Conservation (phyloP, 2,329 filamentous ascomycete genomes). For the Colletotrichum sp. region DNA sequence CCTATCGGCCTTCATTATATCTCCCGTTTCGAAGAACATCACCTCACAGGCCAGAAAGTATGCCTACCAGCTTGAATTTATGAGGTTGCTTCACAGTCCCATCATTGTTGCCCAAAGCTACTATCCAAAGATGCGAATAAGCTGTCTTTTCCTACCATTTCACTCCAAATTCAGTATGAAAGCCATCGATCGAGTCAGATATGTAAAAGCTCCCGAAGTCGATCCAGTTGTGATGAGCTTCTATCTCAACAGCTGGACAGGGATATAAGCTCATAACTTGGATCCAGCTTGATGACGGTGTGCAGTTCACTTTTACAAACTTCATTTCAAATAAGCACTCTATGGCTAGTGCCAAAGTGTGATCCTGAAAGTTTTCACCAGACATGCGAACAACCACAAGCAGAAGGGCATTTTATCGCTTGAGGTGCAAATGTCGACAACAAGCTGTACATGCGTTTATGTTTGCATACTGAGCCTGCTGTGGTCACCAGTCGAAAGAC, state of each 20-base stretch:
- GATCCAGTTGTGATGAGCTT: background rate
- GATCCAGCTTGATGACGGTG: too few species aligned
- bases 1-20: too few species aligned
- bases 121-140: too few species aligned
- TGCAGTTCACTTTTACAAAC: background rate
- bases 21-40: too few species aligned
- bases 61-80: too few species aligned
- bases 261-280: too few species aligned
- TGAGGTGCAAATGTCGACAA: background rate
- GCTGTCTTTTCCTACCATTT: too few species aligned
- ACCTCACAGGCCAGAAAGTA: too few species aligned
- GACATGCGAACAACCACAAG: background rate
- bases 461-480: background rate
- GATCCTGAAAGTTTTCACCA: background rate
- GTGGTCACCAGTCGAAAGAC: background rate
- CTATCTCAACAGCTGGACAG: rapidly evolving
- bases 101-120: too few species aligned
- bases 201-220: background rate
- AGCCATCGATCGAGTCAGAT: background rate
- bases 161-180: too few species aligned
- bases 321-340: background rate
- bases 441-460: background rate
- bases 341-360: background rate
- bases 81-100: too few species aligned
- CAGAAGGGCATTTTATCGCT: background rate